Evolutionary conservation across 305 asterid species (phyloP), one percentile per base, ranked within the genome.

Genomic region (Fraxinus floribunda): DNA sequence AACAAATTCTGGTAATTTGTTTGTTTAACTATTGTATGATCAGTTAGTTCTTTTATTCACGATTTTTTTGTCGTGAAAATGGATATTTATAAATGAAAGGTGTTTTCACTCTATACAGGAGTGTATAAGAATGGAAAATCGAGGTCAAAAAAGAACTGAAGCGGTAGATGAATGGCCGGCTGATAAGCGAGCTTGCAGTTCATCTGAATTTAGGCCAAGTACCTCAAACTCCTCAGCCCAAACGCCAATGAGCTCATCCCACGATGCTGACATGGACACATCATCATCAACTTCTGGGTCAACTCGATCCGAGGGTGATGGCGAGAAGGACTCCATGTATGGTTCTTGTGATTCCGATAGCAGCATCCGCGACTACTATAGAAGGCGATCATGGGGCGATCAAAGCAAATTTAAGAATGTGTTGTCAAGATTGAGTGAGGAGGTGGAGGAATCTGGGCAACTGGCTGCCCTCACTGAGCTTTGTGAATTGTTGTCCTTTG

Each of bases 181-280:
- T 4, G 99, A 97, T 86, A 97, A 97, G 88, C 90, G 99, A 83
- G 93, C 96, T 0, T 96, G 98, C 87, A 96, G 89, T 86, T 94
- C 97, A 0, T 74, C 89, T 7, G 98, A 92, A 73, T 90, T 89
- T 83, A 87, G 93, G 78, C 94, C 98, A n/a, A 92, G 96, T 84
- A 81, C 97, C 80, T 91, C 98, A 29, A 88, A 80, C 86, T 90
- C 97, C 76, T 85, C 94, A 4, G 89, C 87, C 79, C 94, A 84
- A 76, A 86, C 93, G 26, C 88, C 87, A 49, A 83, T 86, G 64
- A 88, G 78, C 81, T 81, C 90, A 87, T 85, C 90, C 13, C 97
- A 84, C 41, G 94, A 90, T 39, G 91, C 89, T 82, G 97, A 92
- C 62, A 89, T 92, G 94, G 98, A 95, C 32, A 89, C 95, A 8